Evolutionary conservation across 306 rosid species (phyloP), one percentile per base, ranked within the genome.

Genomic region (Prunus kanzakura): DNA sequence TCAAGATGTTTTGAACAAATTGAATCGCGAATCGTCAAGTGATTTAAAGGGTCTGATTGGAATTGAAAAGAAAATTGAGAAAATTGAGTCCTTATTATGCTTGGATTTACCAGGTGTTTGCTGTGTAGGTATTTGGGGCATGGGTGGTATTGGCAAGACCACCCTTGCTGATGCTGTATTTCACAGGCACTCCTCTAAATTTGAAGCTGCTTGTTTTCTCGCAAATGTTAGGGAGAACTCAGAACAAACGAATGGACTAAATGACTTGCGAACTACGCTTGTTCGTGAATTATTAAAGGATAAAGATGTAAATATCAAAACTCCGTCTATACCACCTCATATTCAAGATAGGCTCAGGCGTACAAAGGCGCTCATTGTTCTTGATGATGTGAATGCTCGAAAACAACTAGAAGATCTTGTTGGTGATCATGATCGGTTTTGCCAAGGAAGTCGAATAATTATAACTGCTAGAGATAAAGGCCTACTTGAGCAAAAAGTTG

Each of bases 111-210:
- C 4, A 16, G 65, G n/a, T 54, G 56, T 67, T 13, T 35, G 69
- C 1, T 45, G 38, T 5, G 27, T 82, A 10, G 82, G 79, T 3
- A 56, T 82, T 49, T 73, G 86, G 82, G 86, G 85, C 25, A 78
- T 82, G 64, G 81, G 76, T 3, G 76, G 71, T 4, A 49, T 69
- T 58, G 64, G 64, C 14, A 58, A 58, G 32, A 58, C 64, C 18
- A 58, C 32, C 64, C 64, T 58, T 23, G 64, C 64, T 0, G 8
- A 4, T 23, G 64, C 64, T 58, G 8, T 58, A 6, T 58, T 58
- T 23, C 30, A 11, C 8, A 0, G 18, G 2, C 32, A 0, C 0
- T 23, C 64, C 4, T 23, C 64, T 58, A 11, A 58, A 30, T 76
- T 67, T 2, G 68, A 68, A 23, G 68, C 49, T 67, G 0, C 0